Evolutionary conservation across 371 early-diverging fungal genomes (phyloP).

Genomic region (Mucor velutinosus): DNA sequence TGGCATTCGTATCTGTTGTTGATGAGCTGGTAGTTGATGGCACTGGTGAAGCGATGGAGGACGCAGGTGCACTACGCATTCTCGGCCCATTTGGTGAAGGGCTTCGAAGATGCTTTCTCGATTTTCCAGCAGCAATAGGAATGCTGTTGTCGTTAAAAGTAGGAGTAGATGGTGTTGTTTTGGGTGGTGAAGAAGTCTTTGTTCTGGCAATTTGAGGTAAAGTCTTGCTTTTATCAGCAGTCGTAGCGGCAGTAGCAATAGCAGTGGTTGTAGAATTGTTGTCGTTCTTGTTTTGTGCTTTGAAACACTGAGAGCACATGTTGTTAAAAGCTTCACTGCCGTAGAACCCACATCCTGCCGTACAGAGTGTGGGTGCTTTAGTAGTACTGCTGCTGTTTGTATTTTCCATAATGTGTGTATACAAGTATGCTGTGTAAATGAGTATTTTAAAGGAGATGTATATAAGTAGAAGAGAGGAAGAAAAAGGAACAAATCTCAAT

Average conservation of each 20-base stretch:
- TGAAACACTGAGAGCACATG: constrained; percentile 86
- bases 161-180: constrained; percentile 14
- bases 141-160: constrained; percentile 4
- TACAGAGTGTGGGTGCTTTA: constrained; percentile 57
- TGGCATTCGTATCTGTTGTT: constrained; percentile 13
- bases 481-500: constrained; percentile 7
- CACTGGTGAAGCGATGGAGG: constrained; percentile 29
- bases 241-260: background rate
- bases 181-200: constrained; percentile 2
- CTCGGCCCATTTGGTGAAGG: constrained; percentile 27
- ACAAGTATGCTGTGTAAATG: background rate
- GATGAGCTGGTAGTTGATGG: constrained; percentile 22
- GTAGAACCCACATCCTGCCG: constrained; percentile 70
- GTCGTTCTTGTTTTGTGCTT: constrained; percentile 31
- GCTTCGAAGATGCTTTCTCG: constrained; percentile 38
- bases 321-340: constrained; percentile 62
- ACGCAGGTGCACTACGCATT: constrained; percentile 20
- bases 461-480: constrained; percentile 7
- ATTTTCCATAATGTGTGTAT: constrained; percentile 47
- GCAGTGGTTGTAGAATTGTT: background rate
- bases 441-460: background rate
- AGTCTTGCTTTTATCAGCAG: background rate
- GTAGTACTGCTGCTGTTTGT: constrained; percentile 34
- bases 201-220: background rate
- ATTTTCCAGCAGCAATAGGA: constrained; percentile 6